phyloP scores from a whole-genome alignment of 2,329 filamentous ascomycete genomes.

The Exophiala viscosa region DNA sequence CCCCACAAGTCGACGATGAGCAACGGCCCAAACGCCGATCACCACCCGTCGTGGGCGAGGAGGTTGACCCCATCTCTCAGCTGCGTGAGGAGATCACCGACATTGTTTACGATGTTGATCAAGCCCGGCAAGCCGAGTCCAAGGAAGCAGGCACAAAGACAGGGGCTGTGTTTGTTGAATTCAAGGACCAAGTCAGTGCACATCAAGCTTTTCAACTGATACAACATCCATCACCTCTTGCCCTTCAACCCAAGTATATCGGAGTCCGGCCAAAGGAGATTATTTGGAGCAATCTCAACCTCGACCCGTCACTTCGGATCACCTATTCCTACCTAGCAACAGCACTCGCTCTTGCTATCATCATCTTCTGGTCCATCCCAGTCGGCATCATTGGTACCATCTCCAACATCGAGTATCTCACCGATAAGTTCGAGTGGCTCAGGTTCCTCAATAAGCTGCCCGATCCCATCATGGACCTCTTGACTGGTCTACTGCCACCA shows the following conservation, averaged over 20 bases:
- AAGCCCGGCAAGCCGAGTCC: conserved; percentile 32
- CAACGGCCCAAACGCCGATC: conserved; percentile 66
- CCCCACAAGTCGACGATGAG: background rate
- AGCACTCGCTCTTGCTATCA: conserved; percentile 65
- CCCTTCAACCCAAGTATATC: conserved; percentile 80
- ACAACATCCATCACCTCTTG: conserved; percentile 56
- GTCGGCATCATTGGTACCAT: conserved; percentile 80
- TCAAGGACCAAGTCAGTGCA: conserved; percentile 73
- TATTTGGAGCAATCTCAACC: conserved; percentile 79
- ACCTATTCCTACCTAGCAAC: conserved; percentile 66
- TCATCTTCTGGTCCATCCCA: conserved; percentile 81
- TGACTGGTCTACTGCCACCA: conserved; percentile 79
- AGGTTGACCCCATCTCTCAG: conserved; percentile 51
- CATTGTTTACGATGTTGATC: conserved; percentile 66
- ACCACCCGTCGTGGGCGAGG: conserved; percentile 62
- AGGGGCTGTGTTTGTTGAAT: conserved; percentile 86
- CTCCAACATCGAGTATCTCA: conserved; percentile 74
- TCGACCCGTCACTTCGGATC: conserved; percentile 59
- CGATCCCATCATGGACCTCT: conserved; percentile 64
- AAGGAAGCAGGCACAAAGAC: conserved; percentile 6
- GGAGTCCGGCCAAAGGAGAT: conserved; percentile 79
- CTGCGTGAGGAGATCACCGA: conserved; percentile 69
- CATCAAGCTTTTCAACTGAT: conserved; percentile 71
- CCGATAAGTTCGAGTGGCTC: conserved; percentile 55
- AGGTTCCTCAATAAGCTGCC: conserved; percentile 72